Conservation (phyloP, 495 filamentous ascomycete genomes). For the Penicillium turbatum region DNA sequence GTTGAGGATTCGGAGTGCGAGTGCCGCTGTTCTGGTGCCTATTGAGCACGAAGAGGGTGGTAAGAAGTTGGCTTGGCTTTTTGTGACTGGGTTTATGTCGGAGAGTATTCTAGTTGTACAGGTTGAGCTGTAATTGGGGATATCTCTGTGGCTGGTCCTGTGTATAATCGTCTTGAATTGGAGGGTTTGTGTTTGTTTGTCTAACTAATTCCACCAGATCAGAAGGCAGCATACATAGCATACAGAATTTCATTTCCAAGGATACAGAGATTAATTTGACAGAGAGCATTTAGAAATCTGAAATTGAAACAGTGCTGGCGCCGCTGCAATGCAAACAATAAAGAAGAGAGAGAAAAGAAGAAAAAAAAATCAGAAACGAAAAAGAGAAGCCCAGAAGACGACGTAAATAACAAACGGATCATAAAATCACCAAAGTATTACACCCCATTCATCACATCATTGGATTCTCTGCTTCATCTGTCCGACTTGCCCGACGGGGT, state of each 20-base stretch:
- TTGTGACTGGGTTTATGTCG: slow-evolving; percentile 55
- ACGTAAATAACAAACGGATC: slow-evolving; percentile 14
- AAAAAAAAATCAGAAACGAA: too few species aligned
- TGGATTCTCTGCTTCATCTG: slow-evolving; percentile 23
- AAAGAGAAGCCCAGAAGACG: neutral
- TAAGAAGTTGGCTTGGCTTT: slow-evolving; percentile 51
- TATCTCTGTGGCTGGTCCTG: too few species aligned
- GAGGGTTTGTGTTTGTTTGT: neutral
- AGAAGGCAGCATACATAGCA: too few species aligned
- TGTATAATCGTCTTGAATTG: too few species aligned
- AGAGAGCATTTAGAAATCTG: slow-evolving; percentile 8
- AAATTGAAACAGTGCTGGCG: slow-evolving; percentile 20
- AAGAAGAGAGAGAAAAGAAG: slow-evolving; percentile 5
- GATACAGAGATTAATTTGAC: neutral
- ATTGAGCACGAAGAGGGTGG: slow-evolving; percentile 37
- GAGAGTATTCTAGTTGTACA: slow-evolving; percentile 49
- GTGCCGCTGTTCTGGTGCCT: slow-evolving; percentile 50
- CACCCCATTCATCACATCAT: slow-evolving; percentile 21
- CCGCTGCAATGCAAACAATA: slow-evolving; percentile 38
- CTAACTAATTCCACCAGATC: too few species aligned
- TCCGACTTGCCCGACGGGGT: slow-evolving; percentile 46
- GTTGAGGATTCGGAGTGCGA: slow-evolving; percentile 44
- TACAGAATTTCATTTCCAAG: too few species aligned
- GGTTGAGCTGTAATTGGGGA: slow-evolving; percentile 46
- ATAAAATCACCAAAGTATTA: slow-evolving; percentile 16